Base-by-base conservation (phyloP, 1,139 yeast genomes). In the Candida dubliniensis region DNA sequence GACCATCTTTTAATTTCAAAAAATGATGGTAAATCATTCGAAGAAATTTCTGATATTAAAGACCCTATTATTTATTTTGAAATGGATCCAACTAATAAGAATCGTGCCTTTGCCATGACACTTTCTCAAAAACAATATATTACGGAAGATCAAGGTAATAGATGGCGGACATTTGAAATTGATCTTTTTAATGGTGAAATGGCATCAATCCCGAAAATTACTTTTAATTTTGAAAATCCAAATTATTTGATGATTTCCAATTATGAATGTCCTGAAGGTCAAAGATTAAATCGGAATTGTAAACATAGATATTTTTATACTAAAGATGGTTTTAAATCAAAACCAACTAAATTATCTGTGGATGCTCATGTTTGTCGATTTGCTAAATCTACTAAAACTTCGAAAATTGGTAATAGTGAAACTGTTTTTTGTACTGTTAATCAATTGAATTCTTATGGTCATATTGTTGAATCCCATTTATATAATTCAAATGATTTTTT, bases 11-110 rank as follows among this genome's bases (percentile, higher is more conserved):
- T 51, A 33, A 53, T 76, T 8, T 82, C 91, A 0, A 64, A 59
- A 12, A 77, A 86, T 56, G 81, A 82, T 51, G 95, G 95, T 7
- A 68, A 59, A 14, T 57, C 69, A 0, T 87, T 87, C 84, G 51
- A 61, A 0, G 51, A 54, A 11, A 61, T 76, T 2, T 55, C 62
- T 31, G 70, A 58, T 2, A 40, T 66, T 54, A 45, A 63, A 48
- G 63, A 61, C n/a, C 37, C 41, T 4, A 57, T 73, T 1, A 45
- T 58, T 0, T 44, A 46, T 2, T 45, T 82, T 24, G 58, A 67
- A 36, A 61, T 76, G 37, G 86, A 81, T 56, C 74, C 76, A 2
- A 66, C 66, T 43, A 63, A 71, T 48, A 64, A 63, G 27, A 61
- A 69, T 1, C 60, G 83, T 38, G 93, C 85, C 0, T 76, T 81